Evolutionary conservation across 805 yeast species (phyloP).

Genomic region (Cyberlindnera bimundalis): DNA sequence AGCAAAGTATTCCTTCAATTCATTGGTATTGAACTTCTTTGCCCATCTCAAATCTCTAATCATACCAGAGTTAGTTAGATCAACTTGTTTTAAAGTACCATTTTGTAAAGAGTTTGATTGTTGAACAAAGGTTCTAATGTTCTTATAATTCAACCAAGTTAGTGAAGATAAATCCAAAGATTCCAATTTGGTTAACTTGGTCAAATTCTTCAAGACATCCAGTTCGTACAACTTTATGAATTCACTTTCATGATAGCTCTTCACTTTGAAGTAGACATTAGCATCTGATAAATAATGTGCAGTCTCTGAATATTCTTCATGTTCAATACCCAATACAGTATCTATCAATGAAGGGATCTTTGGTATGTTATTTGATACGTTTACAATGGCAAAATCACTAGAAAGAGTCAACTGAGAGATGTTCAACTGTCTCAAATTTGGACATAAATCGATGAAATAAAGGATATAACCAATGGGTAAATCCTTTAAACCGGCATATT

Average conservation of each 20-base stretch:
- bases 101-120: constrained; percentile 21
- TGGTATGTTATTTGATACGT: constrained; percentile 2
- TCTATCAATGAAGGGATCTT: constrained; percentile 23
- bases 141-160: constrained; percentile 44
- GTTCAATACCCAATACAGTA: constrained; percentile 15
- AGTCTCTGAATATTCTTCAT: neutral
- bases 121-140: constrained; percentile 30
- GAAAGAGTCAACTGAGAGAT: constrained; percentile 62
- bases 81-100: constrained; percentile 26
- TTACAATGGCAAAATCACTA: constrained; percentile 55
- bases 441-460: constrained; percentile 66
- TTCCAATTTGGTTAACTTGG: constrained; percentile 36
- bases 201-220: constrained; percentile 28
- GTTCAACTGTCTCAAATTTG: constrained; percentile 52
- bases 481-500: constrained; percentile 67
- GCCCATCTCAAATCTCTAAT: constrained; percentile 46
- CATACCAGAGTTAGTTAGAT: constrained; percentile 50
- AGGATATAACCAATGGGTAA: constrained; percentile 74
- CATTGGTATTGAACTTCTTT: constrained; percentile 12
- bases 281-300: constrained; percentile 22
- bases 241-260: constrained; percentile 17
- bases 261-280: constrained; percentile 16
- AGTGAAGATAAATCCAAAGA: constrained; percentile 35
- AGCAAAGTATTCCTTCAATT: constrained; percentile 19
- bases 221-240: constrained; percentile 22